Evolutionary conservation across 2,329 filamentous ascomycete genomes (phyloP).

Genomic region (Colletotrichum tropicicola): DNA sequence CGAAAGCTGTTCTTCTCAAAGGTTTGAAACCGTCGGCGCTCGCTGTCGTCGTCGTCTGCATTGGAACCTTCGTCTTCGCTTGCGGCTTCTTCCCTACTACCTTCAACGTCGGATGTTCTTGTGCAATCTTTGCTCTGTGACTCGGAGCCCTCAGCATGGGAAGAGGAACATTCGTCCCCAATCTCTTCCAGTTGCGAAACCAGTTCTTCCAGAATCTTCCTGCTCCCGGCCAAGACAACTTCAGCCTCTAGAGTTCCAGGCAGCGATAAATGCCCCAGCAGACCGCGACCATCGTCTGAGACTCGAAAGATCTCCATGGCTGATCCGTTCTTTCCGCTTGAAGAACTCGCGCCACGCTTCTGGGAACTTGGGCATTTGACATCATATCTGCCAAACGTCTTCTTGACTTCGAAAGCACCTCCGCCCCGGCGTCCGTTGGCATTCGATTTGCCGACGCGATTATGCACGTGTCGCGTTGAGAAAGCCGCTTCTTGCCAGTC

Average conservation of each 20-base stretch:
- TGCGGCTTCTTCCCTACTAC: not conserved
- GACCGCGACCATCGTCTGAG: conserved; percentile 4
- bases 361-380: conserved; percentile 8
- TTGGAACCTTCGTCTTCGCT: not conserved
- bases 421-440: not conserved
- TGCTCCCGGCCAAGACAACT: conserved; percentile 9
- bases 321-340: not conserved
- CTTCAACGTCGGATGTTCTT: not conserved
- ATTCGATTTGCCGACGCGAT: conserved; percentile 1
- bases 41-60: not conserved
- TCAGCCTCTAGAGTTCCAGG: conserved; percentile 1
- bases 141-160: too few species aligned
- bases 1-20: conserved; percentile 28
- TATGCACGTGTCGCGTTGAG: conserved; percentile 14
- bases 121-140: too few species aligned
- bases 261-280: not conserved
- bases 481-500: conserved; percentile 27
- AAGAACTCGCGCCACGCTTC: not conserved
- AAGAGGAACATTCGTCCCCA: too few species aligned
- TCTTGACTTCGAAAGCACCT: conserved; percentile 16
- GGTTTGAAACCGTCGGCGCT: not conserved
- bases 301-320: conserved; percentile 13
- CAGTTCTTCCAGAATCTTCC: conserved; percentile 2
- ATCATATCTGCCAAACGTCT: conserved; percentile 11
- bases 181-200: not conserved